Evolutionary conservation across 345 rosid species (phyloP).

Genomic region (Ceriops zippeliana): DNA sequence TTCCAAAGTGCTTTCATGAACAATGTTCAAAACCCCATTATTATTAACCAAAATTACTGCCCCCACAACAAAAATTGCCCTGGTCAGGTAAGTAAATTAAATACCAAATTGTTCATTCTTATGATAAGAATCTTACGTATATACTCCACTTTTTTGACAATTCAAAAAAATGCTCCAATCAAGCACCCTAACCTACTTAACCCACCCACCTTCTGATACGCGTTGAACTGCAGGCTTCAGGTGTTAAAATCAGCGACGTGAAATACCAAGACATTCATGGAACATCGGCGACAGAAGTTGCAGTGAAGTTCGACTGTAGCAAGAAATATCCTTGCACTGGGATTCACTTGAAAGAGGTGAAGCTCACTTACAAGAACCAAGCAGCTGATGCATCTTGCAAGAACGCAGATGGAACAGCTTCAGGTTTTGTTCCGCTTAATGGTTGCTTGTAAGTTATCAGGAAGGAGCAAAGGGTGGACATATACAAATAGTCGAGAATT

Average conservation of each 20-base stretch:
- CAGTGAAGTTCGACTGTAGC: slow-evolving; percentile 44
- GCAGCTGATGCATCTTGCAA: slow-evolving; percentile 44
- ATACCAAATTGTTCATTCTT: neutral
- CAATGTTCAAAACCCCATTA: slow-evolving; percentile 40
- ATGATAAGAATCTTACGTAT: neutral
- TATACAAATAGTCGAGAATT: neutral
- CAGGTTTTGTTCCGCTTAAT: slow-evolving; percentile 2
- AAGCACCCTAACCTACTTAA: neutral
- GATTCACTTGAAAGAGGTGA: slow-evolving; percentile 42
- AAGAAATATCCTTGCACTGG: slow-evolving; percentile 45
- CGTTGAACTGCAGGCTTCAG: slow-evolving; percentile 12
- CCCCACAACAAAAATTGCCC: slow-evolving; percentile 50
- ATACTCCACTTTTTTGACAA: neutral
- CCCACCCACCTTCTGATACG: neutral
- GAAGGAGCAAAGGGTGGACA: too few relatives aligned
- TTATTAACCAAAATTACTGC: slow-evolving; percentile 62
- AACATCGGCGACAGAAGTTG: slow-evolving; percentile 36
- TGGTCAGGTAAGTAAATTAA: slow-evolving; percentile 24
- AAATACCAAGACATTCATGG: slow-evolving; percentile 35
- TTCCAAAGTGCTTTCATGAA: slow-evolving; percentile 37
- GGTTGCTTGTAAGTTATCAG: neutral
- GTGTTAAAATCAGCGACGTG: slow-evolving; percentile 35
- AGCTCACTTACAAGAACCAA: slow-evolving; percentile 34
- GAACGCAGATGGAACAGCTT: slow-evolving; percentile 40
- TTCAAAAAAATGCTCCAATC: too few relatives aligned